phyloP scores from a whole-genome alignment of 345 rosid species.

The Melaleuca alternifolia region DNA sequence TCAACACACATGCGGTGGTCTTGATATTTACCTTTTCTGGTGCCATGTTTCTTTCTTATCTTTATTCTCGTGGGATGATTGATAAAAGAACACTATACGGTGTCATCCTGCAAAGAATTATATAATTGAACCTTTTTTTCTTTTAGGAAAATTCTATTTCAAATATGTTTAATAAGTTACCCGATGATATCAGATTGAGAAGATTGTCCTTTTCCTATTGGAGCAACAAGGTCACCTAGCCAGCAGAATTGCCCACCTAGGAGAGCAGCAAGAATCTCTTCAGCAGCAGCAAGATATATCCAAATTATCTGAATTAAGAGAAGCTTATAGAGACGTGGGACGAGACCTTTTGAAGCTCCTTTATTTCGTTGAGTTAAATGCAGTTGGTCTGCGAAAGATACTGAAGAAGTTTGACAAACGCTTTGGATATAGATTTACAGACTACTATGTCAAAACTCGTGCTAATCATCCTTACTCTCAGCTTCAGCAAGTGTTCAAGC shows the following conservation, averaged over 20 bases:
- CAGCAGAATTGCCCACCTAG: constrained; percentile 52
- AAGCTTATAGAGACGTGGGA: constrained; percentile 64
- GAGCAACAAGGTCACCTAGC: constrained; percentile 92
- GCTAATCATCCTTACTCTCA: constrained; percentile 98
- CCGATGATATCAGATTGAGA: constrained; percentile 65
- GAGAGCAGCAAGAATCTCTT: constrained; percentile 60
- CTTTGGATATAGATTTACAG: constrained; percentile 87
- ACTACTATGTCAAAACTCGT: constrained; percentile 93
- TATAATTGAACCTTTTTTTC: neutral
- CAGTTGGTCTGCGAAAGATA: constrained; percentile 94
- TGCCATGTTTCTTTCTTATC: neutral
- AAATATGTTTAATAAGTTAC: neutral
- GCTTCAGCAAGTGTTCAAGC: constrained; percentile 97
- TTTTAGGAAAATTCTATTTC: neutral
- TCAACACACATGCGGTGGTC: neutral
- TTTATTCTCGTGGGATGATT: neutral
- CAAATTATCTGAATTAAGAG: constrained; percentile 48
- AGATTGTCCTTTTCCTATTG: constrained; percentile 86
- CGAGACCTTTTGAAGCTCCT: constrained; percentile 78
- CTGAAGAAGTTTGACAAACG: constrained; percentile 97
- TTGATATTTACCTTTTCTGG: neutral
- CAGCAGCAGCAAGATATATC: constrained; percentile 57
- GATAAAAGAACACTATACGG: neutral
- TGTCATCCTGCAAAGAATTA: neutral
- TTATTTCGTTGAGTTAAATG: constrained; percentile 79